Conservation (phyloP, 208 protist species). For the Vickermania spadyakhi region DNA sequence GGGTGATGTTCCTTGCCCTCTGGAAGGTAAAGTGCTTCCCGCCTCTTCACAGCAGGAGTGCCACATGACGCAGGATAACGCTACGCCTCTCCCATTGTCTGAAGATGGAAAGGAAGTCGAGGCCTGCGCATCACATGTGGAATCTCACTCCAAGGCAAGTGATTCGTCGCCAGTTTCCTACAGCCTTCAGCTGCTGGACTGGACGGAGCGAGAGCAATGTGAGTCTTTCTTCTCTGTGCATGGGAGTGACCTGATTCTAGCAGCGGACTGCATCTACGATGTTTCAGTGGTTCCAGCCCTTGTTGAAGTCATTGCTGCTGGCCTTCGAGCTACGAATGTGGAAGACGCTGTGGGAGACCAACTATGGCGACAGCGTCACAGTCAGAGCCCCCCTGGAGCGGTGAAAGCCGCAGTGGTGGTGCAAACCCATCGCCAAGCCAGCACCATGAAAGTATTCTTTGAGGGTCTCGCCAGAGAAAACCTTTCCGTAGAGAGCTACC, state of each 20-base stretch:
- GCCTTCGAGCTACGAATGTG: slow-evolving; percentile 10
- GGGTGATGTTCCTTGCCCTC: neutral
- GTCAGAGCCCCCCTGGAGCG: neutral
- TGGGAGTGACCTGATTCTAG: slow-evolving; percentile 46
- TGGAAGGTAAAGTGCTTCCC: neutral
- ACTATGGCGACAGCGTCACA: neutral
- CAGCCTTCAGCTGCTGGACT: slow-evolving; percentile 44
- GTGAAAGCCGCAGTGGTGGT: slow-evolving; percentile 49
- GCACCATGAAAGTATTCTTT: slow-evolving; percentile 77
- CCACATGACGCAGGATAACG: too few species aligned
- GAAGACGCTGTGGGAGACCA: neutral
- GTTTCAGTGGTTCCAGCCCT: slow-evolving; percentile 40
- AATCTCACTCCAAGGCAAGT: slow-evolving; percentile 3
- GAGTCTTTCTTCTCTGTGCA: slow-evolving; percentile 25
- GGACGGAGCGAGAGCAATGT: slow-evolving; percentile 32
- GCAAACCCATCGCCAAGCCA: slow-evolving; percentile 69
- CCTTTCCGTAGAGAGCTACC: slow-evolving; percentile 13
- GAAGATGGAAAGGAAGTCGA: neutral
- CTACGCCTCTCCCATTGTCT: neutral
- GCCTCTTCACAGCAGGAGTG: neutral
- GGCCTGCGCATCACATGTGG: slow-evolving; percentile 15
- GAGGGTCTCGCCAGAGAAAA: slow-evolving; percentile 22
- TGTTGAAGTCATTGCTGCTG: slow-evolving; percentile 37
- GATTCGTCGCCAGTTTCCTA: slow-evolving; percentile 14
- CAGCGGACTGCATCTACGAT: slow-evolving; percentile 81